These are phyloP conservation scores for Kodamaea restingae DNA, from an alignment of 805 yeast species.

Conservation along the genomic window DNA sequence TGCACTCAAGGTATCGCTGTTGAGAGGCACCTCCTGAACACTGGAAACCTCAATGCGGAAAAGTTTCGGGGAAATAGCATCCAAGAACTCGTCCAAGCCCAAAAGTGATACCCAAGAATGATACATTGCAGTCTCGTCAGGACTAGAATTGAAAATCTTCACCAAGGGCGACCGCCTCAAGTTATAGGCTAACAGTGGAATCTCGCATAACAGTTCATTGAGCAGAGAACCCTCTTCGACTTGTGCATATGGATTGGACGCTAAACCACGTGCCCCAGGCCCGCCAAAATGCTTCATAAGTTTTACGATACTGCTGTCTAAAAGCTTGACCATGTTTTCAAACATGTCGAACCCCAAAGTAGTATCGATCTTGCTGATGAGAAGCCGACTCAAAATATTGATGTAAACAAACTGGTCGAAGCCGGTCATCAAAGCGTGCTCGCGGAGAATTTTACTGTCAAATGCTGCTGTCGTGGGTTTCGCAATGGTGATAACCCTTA, in stretches of 20 bases:
- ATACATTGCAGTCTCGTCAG: slow-evolving; percentile 43
- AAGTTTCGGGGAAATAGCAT: slow-evolving; percentile 30
- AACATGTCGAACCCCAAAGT: slow-evolving; percentile 31
- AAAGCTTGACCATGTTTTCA: slow-evolving; percentile 21
- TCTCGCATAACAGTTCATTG: slow-evolving; percentile 22
- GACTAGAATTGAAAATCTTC: slow-evolving; percentile 38
- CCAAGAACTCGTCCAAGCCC: slow-evolving; percentile 15
- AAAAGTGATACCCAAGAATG: slow-evolving; percentile 29
- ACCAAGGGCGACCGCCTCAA: slow-evolving; percentile 35
- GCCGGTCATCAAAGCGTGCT: slow-evolving; percentile 21
- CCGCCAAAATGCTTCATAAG: slow-evolving; percentile 30
- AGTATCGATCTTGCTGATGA: slow-evolving; percentile 32
- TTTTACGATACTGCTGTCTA: slow-evolving; percentile 26
- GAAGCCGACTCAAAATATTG: slow-evolving; percentile 26
- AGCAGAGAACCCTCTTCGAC: slow-evolving; percentile 17
- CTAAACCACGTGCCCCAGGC: slow-evolving; percentile 9
- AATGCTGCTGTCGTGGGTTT: slow-evolving; percentile 26
- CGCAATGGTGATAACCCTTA: slow-evolving; percentile 29
- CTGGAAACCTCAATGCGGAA: slow-evolving; percentile 11
- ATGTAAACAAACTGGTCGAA: slow-evolving; percentile 34
- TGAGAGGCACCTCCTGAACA: slow-evolving; percentile 14
- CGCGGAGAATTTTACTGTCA: slow-evolving; percentile 22
- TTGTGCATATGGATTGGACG: slow-evolving; percentile 20
- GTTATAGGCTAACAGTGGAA: slow-evolving; percentile 32
- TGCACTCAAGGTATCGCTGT: slow-evolving; percentile 14